A percentile compares a stretch with the other conserved stretches of the same genome.
Conservation (phyloP, 1,139 yeast species). For the Kurtzmaniella quercitrusa region DNA sequence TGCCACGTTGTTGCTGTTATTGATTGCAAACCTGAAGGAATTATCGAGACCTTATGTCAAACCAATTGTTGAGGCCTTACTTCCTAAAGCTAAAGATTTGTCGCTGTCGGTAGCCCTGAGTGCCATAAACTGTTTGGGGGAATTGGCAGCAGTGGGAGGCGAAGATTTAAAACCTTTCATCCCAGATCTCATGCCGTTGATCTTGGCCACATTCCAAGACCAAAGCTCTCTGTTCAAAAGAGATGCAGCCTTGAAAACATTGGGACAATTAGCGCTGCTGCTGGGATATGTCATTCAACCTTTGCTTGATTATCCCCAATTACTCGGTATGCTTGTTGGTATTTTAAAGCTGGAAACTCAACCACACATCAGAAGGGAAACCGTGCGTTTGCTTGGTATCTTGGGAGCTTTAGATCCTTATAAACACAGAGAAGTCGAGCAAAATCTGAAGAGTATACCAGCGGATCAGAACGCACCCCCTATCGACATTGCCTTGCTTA, state of each 20-base stretch:
- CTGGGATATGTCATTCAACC: constrained; percentile 97
- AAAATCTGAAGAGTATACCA: constrained; percentile 55
- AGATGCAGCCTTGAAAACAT: constrained; percentile 81
- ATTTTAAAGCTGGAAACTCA: constrained; percentile 80
- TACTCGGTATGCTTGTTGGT: constrained; percentile 74
- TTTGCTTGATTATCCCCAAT: constrained; percentile 81
- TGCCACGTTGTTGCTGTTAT: constrained; percentile 66
- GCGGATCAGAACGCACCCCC: constrained; percentile 86
- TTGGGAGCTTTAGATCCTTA: constrained; percentile 97
- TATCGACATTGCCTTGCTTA: constrained; percentile 80
- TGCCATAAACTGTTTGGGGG: constrained; percentile 87
- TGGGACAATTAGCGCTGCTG: constrained; percentile 86
- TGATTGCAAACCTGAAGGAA: constrained; percentile 74
- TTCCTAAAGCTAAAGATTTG: constrained; percentile 71
- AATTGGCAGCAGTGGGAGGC: constrained; percentile 82
- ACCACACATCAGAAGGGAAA: constrained; percentile 71
- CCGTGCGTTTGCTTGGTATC: constrained; percentile 84
- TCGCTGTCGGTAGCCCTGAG: constrained; percentile 82
- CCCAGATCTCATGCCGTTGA: constrained; percentile 76
- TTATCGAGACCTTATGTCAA: constrained; percentile 85
- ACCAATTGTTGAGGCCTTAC: constrained; percentile 78
- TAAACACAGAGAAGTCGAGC: constrained; percentile 87
- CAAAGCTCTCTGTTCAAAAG: constrained; percentile 83
- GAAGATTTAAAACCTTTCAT: constrained; percentile 75
- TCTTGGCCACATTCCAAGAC: constrained; percentile 85